phyloP scores from a whole-genome alignment of 2,329 filamentous ascomycete species.

The Clonostachys rhizophaga region DNA sequence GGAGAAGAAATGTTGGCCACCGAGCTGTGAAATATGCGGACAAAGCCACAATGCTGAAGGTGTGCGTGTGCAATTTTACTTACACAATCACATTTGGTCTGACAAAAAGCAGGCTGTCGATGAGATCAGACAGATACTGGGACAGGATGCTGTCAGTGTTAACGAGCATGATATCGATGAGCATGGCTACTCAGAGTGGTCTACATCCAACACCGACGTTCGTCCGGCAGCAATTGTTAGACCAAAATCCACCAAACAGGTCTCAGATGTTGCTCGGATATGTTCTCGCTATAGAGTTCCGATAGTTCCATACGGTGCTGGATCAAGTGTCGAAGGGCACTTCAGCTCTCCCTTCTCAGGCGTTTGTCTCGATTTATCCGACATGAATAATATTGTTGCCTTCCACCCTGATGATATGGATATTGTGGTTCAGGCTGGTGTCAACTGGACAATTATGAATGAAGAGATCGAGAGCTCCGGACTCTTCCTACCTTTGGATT shows the following conservation, averaged over 20 bases:
- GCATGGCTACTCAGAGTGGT: conserved; percentile 70
- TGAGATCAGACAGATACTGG: conserved; percentile 46
- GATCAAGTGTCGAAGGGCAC: conserved; percentile 67
- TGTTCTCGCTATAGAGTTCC: conserved; percentile 61
- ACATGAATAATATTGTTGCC: conserved; percentile 62
- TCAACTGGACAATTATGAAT: conserved; percentile 66
- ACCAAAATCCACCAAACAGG: conserved; percentile 61
- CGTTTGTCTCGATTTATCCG: conserved; percentile 64
- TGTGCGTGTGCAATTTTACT: too few species aligned
- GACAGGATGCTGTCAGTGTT: conserved; percentile 56
- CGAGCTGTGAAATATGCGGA: too few species aligned
- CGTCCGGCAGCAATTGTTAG: conserved; percentile 63
- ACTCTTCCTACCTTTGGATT: conserved; percentile 67
- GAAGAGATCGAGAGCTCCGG: conserved; percentile 56
- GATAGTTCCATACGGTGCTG: conserved; percentile 73
- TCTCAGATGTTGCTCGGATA: conserved; percentile 56
- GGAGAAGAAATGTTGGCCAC: too few species aligned
- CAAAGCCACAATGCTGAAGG: too few species aligned
- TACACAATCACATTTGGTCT: too few species aligned
- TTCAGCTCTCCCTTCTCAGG: conserved; percentile 64
- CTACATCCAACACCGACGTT: conserved; percentile 58
- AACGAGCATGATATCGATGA: conserved; percentile 59
- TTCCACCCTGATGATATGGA: conserved; percentile 68
- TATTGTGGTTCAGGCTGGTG: conserved; percentile 64
- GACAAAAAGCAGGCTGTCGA: conserved; percentile 38